Percentiles rank a stretch among this genome's conserved stretches.
phyloP scores from a whole-genome alignment of 306 rosid genomes.

The Lathyrus aphaca region DNA sequence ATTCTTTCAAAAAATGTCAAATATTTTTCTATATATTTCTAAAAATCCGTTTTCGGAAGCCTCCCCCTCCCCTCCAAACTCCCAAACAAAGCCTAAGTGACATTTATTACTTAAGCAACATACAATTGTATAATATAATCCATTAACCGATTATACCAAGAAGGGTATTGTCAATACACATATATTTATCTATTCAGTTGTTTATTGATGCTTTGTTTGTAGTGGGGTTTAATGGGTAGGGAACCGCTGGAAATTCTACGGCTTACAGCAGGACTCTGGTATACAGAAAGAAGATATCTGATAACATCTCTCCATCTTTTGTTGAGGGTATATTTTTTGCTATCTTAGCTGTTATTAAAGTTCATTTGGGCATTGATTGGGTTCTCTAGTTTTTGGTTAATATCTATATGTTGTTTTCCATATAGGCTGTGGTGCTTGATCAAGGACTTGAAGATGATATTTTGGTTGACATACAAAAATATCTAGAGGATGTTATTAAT shows the following conservation, averaged over 20 bases:
- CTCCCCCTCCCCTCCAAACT: too few species aligned
- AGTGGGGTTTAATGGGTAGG: conserved; percentile 97
- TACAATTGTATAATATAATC: background rate
- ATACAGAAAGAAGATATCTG: conserved; percentile 92
- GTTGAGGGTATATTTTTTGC: conserved; percentile 65
- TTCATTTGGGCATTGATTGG: conserved; percentile 25
- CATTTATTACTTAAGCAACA: background rate
- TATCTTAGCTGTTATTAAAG: conserved; percentile 20
- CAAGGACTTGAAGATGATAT: conserved; percentile 85
- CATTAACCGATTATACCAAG: background rate
- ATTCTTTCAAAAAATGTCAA: too few species aligned
- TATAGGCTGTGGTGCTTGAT: conserved; percentile 94
- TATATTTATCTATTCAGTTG: conserved; percentile 12
- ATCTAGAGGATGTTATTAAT: conserved; percentile 80
- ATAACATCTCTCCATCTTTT: conserved; percentile 84
- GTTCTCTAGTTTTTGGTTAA: conserved; percentile 18
- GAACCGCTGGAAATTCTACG: conserved; percentile 79
- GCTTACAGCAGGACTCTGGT: conserved; percentile 93
- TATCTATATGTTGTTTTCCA: conserved; percentile 34
- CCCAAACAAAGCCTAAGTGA: background rate
- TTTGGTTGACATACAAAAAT: conserved; percentile 76
- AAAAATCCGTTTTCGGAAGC: too few species aligned
- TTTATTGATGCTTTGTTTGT: conserved; percentile 24
- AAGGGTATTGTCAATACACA: conserved; percentile 7
- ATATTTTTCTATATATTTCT: too few species aligned